phyloP scores from a whole-genome alignment of 2,329 filamentous ascomycete species.

The Ciborinia camelliae region DNA sequence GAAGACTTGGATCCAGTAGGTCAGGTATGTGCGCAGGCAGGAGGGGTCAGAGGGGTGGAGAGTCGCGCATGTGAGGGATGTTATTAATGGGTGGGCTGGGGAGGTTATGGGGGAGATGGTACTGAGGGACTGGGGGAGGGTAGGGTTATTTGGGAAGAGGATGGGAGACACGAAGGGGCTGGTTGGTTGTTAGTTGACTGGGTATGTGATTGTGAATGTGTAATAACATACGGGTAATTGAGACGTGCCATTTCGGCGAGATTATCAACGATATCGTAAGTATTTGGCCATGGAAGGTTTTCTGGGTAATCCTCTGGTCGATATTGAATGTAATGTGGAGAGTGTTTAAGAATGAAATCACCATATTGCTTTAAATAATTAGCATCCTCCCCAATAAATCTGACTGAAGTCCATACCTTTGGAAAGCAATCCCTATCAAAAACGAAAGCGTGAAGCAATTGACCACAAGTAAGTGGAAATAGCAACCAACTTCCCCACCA shows the following conservation, averaged over 20 bases:
- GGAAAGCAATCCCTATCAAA: conserved; percentile 76
- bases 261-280: conserved; percentile 74
- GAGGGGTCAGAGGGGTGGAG: conserved; percentile 86
- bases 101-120: conserved; percentile 74
- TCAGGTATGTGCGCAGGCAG: conserved; percentile 80
- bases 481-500: conserved; percentile 85
- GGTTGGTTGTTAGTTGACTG: conserved; percentile 27
- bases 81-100: conserved; percentile 82
- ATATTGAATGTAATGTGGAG: conserved; percentile 73
- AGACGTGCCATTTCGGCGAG: conserved; percentile 77
- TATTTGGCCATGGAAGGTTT: conserved; percentile 68
- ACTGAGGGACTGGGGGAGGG: conserved; percentile 62
- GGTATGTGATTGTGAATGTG: conserved; percentile 4
- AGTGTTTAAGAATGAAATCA: conserved; percentile 65
- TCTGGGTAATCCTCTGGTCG: conserved; percentile 66
- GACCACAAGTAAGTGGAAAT: conserved; percentile 72
- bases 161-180: conserved; percentile 80
- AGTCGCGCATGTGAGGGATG: conserved; percentile 80
- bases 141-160: conserved; percentile 70
- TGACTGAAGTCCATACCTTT: conserved; percentile 46
- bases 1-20: conserved; percentile 82
- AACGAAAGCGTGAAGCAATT: conserved; percentile 71
- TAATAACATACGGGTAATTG: conserved; percentile 70
- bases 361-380: conserved; percentile 45
- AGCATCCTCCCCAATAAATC: conserved; percentile 14